Evolutionary conservation across 352 stramenopile genomes (phyloP), one percentile per base, ranked within the genome.

Genomic region (Globisporangium nodosum): DNA sequence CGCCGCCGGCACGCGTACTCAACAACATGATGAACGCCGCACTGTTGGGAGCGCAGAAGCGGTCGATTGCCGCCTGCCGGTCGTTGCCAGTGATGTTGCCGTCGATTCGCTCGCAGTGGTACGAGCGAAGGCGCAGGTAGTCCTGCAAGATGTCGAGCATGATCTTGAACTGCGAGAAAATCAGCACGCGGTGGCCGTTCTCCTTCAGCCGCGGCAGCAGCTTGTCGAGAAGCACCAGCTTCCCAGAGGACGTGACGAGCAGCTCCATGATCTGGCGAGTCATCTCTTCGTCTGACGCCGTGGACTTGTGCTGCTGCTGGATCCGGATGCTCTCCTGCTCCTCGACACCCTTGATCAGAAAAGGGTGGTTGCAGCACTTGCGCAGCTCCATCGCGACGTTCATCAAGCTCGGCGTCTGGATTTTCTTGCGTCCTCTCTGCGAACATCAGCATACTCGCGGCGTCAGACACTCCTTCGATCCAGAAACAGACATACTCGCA

Each of bases 141-240:
- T 99, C 97, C 69, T 99, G 96, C 21, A 99, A 66, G 49, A 99
- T 93, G 66, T 99, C 96, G 24, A 99, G 82, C 95, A 99, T 99
- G 69, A 97, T 98, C 54, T 99, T 98, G 74, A 99, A 98, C 73
- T 99, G 97, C 43, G 91, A 98, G 64, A 99, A 99, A 40, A 99
- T 97, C 1, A 99, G 74, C 30, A 99, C 92, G 18, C 96, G 85
- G 62, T 99, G 97, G 3, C 95, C 95, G 48, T 98, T 96, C 59
- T 89, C 81, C 65, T 98, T 91, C 13, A 99, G 72, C 5, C 93
- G 87, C 12, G 97, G 96, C 5, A 99, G 81, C 9, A 99, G 73
- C 64, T 99, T 99, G 74, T 99, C 97, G 27, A 99, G 74, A 15
- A 99, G 71, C 49, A 99, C 92, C 8, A 99, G 73, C 68, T 99